phyloP scores from a whole-genome alignment of 106 monocot species.

The Alisma plantagoaquatica region DNA sequence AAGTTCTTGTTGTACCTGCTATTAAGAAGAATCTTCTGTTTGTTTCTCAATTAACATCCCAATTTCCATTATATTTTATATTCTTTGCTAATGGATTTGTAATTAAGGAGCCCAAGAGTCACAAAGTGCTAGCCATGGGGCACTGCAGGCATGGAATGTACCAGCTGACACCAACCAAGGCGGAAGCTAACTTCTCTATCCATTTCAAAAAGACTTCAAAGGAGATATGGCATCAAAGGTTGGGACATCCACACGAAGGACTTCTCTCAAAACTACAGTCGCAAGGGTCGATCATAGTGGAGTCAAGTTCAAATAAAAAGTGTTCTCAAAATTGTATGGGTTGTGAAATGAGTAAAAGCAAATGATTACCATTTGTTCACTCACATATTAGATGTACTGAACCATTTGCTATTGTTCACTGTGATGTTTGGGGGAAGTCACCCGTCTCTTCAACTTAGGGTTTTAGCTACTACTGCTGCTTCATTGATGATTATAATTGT shows the following conservation, averaged over 20 bases:
- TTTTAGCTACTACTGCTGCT: background rate
- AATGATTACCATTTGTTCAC: background rate
- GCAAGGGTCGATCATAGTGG: too few relatives aligned
- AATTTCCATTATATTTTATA: background rate
- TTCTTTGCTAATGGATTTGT: background rate
- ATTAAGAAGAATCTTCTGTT: too few relatives aligned
- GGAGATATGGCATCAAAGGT: too few relatives aligned
- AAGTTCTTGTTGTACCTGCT: background rate
- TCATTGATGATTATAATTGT: constrained; percentile 1
- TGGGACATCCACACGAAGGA: background rate
- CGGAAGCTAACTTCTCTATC: too few relatives aligned
- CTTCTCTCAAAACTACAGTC: background rate
- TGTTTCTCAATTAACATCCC: background rate
- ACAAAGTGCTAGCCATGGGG: too few relatives aligned
- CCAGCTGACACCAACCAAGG: too few relatives aligned
- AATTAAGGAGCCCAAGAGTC: too few relatives aligned
- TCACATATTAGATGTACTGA: background rate
- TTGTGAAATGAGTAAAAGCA: too few relatives aligned
- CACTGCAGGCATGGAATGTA: too few relatives aligned
- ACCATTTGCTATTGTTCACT: background rate
- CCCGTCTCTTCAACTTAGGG: background rate
- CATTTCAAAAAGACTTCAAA: too few relatives aligned
- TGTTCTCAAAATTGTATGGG: background rate
- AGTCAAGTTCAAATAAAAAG: too few relatives aligned
- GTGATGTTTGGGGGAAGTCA: background rate